These are phyloP conservation scores for Melaleuca alternifolia DNA, from an alignment of 345 rosid species.

Conservation along the genomic window DNA sequence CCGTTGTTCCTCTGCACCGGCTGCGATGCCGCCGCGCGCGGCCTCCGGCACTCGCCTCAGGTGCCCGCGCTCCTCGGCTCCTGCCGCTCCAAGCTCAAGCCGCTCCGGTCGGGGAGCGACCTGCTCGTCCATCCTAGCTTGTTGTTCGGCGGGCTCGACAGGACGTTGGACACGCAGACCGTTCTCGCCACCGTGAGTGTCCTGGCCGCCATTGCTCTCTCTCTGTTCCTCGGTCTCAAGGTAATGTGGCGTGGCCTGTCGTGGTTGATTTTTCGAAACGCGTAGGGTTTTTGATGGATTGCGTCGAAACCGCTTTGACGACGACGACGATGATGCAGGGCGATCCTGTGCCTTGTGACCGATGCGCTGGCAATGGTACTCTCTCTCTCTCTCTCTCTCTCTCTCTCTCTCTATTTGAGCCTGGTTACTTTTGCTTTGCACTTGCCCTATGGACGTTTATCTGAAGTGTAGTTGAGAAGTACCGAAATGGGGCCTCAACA, in stretches of 20 bases:
- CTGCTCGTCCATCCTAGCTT: conserved; percentile 41
- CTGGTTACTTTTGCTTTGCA: neutral
- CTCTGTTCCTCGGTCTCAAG: conserved; percentile 83
- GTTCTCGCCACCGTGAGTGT: conserved; percentile 65
- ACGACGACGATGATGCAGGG: conserved; percentile 40
- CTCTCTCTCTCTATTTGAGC: neutral
- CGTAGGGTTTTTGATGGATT: neutral
- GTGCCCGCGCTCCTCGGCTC: neutral
- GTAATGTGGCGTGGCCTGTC: neutral
- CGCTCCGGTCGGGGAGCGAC: conserved; percentile 8
- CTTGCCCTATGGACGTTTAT: neutral
- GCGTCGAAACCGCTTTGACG: neutral
- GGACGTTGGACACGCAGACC: conserved; percentile 67
- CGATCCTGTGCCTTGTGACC: conserved; percentile 87
- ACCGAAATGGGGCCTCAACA: neutral
- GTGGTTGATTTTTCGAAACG: neutral
- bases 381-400: neutral
- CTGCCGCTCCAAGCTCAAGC: conserved; percentile 6
- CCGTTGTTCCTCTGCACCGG: neutral
- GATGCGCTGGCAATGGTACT: conserved; percentile 84
- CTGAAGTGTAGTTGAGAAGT: neutral
- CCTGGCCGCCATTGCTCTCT: conserved; percentile 67
- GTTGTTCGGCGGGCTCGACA: conserved; percentile 40
- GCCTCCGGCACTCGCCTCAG: conserved; percentile 4
- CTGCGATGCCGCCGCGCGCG: conserved; percentile 1